Evolutionary conservation across 1,139 yeast genomes (phyloP).

Genomic region (Cylindricascospora bacillispora): DNA sequence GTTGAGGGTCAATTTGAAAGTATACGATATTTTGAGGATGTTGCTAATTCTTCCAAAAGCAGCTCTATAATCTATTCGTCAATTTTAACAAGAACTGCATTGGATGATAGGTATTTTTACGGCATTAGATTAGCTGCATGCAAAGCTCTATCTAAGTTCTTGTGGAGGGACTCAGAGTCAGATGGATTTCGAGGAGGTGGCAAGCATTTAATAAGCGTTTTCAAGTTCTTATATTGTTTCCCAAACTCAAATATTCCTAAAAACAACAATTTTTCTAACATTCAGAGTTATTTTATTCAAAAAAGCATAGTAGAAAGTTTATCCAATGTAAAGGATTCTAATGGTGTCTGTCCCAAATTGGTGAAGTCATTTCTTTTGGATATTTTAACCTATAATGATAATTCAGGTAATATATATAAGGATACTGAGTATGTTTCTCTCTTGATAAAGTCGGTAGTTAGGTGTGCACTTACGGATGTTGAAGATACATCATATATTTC

Average conservation of each 20-base stretch:
- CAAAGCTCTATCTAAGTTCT: conserved; percentile 53
- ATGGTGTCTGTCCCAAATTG: conserved; percentile 55
- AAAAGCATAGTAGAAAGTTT: conserved; percentile 55
- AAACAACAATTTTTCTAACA: conserved; percentile 68
- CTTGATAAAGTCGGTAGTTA: conserved; percentile 45
- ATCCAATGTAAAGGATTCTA: conserved; percentile 44
- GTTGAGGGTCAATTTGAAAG: conserved; percentile 93
- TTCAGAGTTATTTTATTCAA: conserved; percentile 53
- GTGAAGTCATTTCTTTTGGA: conserved; percentile 56
- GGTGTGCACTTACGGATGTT: conserved; percentile 28
- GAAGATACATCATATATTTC: conserved; percentile 28
- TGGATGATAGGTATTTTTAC: conserved; percentile 78
- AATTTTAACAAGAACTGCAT: conserved; percentile 60
- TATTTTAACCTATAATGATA: conserved; percentile 73
- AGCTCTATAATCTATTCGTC: conserved; percentile 55
- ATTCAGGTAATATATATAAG: conserved; percentile 61
- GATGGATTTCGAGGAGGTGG: conserved; percentile 53
- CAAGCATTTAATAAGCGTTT: conserved; percentile 58
- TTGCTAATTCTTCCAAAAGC: conserved; percentile 34
- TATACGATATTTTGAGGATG: conserved; percentile 52
- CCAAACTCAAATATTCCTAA: conserved; percentile 52
- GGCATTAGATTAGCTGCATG: conserved; percentile 89
- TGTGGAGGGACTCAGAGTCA: conserved; percentile 44
- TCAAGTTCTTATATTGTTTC: conserved; percentile 61
- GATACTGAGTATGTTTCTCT: conserved; percentile 59